A percentile compares a stretch with the other conserved stretches of the same genome.
Evolutionary conservation across 805 yeast species (phyloP).

Genomic region (Zygosaccharomyces lentus): DNA sequence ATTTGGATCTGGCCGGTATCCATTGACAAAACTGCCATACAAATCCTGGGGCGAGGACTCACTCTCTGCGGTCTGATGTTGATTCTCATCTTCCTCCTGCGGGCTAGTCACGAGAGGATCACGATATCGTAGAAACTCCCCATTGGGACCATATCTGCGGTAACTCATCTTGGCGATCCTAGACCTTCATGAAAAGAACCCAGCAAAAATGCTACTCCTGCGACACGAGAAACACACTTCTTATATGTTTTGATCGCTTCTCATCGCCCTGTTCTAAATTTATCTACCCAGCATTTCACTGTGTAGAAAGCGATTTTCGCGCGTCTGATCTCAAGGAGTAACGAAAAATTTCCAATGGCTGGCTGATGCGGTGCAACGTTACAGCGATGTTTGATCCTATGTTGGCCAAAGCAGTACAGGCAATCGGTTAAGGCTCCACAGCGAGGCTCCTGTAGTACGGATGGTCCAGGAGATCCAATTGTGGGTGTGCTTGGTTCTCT

Average conservation of each 20-base stretch:
- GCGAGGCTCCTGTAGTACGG: slow-evolving; percentile 17
- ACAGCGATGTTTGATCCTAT: neutral
- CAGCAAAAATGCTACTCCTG: neutral
- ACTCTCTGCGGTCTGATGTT: neutral
- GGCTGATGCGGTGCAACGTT: slow-evolving; percentile 1
- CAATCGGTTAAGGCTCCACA: neutral
- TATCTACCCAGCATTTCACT: slow-evolving; percentile 5
- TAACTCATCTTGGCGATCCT: slow-evolving; percentile 4
- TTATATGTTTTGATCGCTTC: slow-evolving; percentile 1
- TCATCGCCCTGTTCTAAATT: slow-evolving; percentile 3
- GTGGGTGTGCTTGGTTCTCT: slow-evolving; percentile 8
- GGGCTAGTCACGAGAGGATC: slow-evolving; percentile 4
- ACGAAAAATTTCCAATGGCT: slow-evolving; percentile 4
- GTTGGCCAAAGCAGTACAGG: neutral
- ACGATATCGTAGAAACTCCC: slow-evolving; percentile 1
- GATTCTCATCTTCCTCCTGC: slow-evolving; percentile 3
- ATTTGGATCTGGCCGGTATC: slow-evolving; percentile 14
- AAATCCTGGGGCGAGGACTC: slow-evolving; percentile 7
- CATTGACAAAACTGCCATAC: slow-evolving; percentile 22
- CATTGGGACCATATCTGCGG: slow-evolving; percentile 4
- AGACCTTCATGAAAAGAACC: neutral
- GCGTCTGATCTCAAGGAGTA: slow-evolving; percentile 2
- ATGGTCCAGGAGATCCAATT: slow-evolving; percentile 21
- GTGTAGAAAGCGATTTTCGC: slow-evolving; percentile 3
- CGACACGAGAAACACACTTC: neutral